Base-by-base conservation (phyloP, 768 basidiomycete species). In the Melanogaster broomeanus region DNA sequence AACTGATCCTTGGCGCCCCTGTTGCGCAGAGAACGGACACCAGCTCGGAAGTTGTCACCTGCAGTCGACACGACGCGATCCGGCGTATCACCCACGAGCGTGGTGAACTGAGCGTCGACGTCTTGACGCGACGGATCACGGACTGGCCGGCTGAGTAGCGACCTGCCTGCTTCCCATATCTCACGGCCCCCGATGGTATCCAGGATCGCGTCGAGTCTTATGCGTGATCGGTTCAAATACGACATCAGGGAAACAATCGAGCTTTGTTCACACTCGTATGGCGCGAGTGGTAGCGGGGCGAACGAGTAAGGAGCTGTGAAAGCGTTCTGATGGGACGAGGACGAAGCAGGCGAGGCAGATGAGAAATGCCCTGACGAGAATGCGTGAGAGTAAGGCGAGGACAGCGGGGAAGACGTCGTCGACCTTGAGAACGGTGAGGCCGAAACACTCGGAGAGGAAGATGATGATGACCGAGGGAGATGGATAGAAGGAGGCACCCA, bases 111-210 rank as follows among this genome's bases (percentile, higher is more conserved):
- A 4, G 74, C 56, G 22, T 63, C 62, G 6, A 59, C 40, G 7
- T 55, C 64, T 41, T 64, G 56, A 67, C 75, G 45, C 34, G 61
- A 60, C 53, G 62, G 58, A 42, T 68, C 59, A 31, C 52, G 57
- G 45, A 60, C 61, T 48, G 58, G 62, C 47, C 51, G 67, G 71
- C 67, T 64, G 59, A 92, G 73, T 31, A 96, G 72, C 47, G 77
- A 66, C 58, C 83, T 82, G 3, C 85, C 80, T 4, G 84, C 87
- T 56, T 90, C 86, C 80, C 92, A 90, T 31, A 94, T 77, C 34
- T 80, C 83, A 61, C 80, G 79, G 15, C 93, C 91, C 4, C 93
- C 93, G 16, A 91, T 71, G 2, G 88, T 88, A 66, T 96, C 94
- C 54, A 95, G 66, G 3, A 97, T 79, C 19, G 83, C 87, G 63